Evolutionary conservation across 371 early-diverging fungal genomes (phyloP).

Genomic region (Lichtheimia hyalospora): DNA sequence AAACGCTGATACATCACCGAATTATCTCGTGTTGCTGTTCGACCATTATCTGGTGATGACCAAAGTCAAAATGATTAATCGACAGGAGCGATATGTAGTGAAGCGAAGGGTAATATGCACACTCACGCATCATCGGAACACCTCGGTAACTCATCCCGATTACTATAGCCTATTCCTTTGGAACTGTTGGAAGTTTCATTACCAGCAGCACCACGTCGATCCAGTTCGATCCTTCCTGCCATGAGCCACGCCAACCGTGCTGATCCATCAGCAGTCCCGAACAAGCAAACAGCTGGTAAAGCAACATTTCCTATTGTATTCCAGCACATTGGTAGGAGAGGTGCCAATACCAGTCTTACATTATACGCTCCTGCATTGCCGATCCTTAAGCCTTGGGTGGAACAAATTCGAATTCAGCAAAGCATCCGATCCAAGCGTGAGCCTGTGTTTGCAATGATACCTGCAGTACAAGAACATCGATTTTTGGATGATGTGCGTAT

Average conservation of each 20-base stretch:
- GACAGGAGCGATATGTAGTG: constrained; percentile 33
- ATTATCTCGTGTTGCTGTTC: constrained; percentile 59
- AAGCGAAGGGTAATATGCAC: constrained; percentile 28
- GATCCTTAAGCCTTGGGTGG: constrained; percentile 80
- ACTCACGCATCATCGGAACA: neutral
- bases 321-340: constrained; percentile 71
- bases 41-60: constrained; percentile 43
- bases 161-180: constrained; percentile 69
- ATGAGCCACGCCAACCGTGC: neutral
- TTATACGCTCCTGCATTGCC: constrained; percentile 75
- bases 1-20: constrained; percentile 52
- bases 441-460: constrained; percentile 61
- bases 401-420: constrained; percentile 75
- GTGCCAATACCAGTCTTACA: constrained; percentile 43
- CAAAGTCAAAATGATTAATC: constrained; percentile 30
- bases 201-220: constrained; percentile 14
- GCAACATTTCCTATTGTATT: constrained; percentile 67
- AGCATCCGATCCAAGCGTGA: constrained; percentile 51
- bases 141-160: neutral
- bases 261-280: neutral
- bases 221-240: constrained; percentile 36
- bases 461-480: constrained; percentile 22
- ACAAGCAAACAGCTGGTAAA: constrained; percentile 16
- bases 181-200: constrained; percentile 53
- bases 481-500: constrained; percentile 24